Base-by-base conservation (phyloP, 768 basidiomycete genomes). In the Leccinum arenicola region DNA sequence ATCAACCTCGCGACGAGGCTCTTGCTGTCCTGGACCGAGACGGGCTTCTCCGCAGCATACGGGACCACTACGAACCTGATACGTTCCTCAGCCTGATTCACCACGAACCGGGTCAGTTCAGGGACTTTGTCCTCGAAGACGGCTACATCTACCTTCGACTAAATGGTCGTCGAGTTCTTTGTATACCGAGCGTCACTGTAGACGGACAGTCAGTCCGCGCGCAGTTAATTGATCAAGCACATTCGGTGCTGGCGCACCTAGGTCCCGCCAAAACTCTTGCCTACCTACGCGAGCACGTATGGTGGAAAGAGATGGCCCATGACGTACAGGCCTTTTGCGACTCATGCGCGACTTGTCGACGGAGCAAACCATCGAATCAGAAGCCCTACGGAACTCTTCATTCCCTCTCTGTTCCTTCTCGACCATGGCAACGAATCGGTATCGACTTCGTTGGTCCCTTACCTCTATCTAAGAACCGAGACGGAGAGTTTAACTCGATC, bases 241-340 rank as follows among this genome's bases (percentile, higher is more conserved):
- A 80, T 33, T 76, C 73, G 0, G 6, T 80, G 0, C 51, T 80
- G 2, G 78, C 77, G 0, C 79, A 80, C 50, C 56, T 80, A 0
- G 76, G 78, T 1, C 21, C 62, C 0, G 31, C 11, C 1, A 80
- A 78, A 55, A 80, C 77, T 0, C 15, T 78, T 0, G 31, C 57
- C 0, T 75, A 73, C 33, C 47, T 48, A 6, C 21, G 21, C 1
- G 47, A 48, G 11, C 21, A 48, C 3, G 11, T 48, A 5, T 48
- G 78, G 77, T 79, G 78, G 78, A 73, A 73, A 12, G 57, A 66
- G 0, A 74, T 80, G 57, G 67, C 62, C 0, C 7, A 35, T 0
- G 75, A 80, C 25, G 63, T 73, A 6, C n/a, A 47, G 2, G 45
- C 19, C 10, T 47, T 47, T 4, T 47, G 45, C 3, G 45, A 21